Conservation (phyloP, 1,284 basidiomycete genomes). For the Sporisorium sorghi region DNA sequence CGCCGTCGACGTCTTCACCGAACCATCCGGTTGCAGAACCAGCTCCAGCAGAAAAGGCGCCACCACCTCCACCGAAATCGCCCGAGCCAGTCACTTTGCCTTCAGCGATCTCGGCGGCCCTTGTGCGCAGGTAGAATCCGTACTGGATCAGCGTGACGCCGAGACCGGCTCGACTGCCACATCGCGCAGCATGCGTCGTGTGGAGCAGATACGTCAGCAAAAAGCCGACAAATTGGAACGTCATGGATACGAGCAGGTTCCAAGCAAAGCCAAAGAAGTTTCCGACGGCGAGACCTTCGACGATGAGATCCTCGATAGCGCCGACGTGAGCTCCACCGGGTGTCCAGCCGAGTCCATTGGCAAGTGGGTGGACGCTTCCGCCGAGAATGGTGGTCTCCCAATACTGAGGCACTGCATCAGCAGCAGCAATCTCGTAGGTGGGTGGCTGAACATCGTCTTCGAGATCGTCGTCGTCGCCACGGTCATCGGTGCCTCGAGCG, state of each 20-base stretch:
- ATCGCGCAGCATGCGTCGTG: constrained; percentile 90
- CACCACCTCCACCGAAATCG: constrained; percentile 12
- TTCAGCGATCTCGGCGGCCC: constrained; percentile 69
- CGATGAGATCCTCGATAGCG: constrained; percentile 72
- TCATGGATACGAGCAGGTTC: constrained; percentile 87
- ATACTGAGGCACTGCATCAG: constrained; percentile 92
- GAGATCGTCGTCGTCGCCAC: constrained; percentile 77
- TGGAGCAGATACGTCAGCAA: constrained; percentile 69
- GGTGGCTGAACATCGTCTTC: constrained; percentile 71
- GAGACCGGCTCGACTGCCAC: constrained; percentile 90
- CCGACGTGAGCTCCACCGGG: constrained; percentile 65
- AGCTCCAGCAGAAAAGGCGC: constrained; percentile 27
- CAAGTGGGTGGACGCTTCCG: constrained; percentile 71
- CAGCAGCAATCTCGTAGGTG: constrained; percentile 88
- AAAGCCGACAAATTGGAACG: constrained; percentile 88
- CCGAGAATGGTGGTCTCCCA: constrained; percentile 93
- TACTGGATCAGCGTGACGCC: constrained; percentile 89
- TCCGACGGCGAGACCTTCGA: constrained; percentile 74
- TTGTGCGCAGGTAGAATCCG: constrained; percentile 82
- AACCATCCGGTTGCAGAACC: constrained; percentile 64
- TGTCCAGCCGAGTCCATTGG: constrained; percentile 69
- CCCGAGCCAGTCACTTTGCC: constrained; percentile 53
- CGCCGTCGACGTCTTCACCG: constrained; percentile 33
- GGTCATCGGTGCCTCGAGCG: constrained; percentile 65
- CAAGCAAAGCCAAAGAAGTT: constrained; percentile 79